Evolutionary conservation across 345 rosid genomes (phyloP).

Genomic region (Aethionema arabicum): DNA sequence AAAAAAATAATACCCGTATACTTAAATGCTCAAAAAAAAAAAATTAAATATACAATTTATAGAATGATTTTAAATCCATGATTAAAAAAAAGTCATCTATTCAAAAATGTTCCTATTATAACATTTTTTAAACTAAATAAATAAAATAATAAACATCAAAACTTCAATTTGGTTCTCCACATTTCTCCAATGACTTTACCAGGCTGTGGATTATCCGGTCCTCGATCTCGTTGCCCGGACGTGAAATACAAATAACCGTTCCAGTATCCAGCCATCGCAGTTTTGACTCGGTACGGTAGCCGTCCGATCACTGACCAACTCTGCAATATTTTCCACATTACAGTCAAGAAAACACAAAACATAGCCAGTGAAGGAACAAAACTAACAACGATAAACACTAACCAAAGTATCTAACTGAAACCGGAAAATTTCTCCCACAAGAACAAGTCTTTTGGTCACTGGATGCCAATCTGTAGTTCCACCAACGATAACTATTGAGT

Average conservation of each 20-base stretch:
- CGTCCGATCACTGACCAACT: conserved; percentile 82
- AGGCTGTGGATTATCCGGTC: conserved; percentile 79
- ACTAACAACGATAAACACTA: conserved; percentile 13
- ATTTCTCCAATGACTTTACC: conserved; percentile 66
- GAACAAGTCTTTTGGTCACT: conserved; percentile 64
- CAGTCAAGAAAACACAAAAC: not conserved
- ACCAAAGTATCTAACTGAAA: conserved; percentile 65
- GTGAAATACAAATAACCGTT: conserved; percentile 81
- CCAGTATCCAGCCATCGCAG: conserved; percentile 63
- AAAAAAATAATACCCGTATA: no score
- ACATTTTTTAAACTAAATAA: not conserved
- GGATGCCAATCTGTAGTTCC: conserved; percentile 91
- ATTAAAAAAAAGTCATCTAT: no score
- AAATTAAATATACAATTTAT: no score
- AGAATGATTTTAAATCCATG: no score
- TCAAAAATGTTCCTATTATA: no score
- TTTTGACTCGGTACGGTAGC: conserved; percentile 80
- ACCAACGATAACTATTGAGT: conserved; percentile 68
- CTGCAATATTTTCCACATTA: conserved; percentile 39
- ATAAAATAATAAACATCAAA: conserved; percentile 25
- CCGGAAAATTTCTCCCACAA: conserved; percentile 77
- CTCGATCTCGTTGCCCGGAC: conserved; percentile 83
- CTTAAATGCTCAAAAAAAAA: no score
- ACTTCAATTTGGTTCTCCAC: conserved; percentile 77
- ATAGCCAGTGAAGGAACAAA: not conserved